These are phyloP conservation scores for Sclerotinia nivalis DNA, from an alignment of 2,329 filamentous ascomycete genomes.

Conservation along the genomic window DNA sequence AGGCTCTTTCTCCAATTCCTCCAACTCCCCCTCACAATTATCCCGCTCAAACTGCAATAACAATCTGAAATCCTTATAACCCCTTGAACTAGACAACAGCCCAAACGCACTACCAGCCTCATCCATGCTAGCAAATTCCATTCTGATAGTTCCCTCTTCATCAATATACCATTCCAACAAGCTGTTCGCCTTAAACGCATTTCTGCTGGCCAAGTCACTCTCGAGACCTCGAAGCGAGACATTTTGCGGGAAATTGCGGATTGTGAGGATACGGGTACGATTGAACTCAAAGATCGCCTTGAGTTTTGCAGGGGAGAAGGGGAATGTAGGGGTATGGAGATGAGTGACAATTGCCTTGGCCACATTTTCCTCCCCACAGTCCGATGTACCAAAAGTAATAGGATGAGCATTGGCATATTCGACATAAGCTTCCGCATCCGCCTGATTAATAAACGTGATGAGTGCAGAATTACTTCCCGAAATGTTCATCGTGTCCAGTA, in stretches of 20 bases:
- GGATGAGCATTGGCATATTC: conserved; percentile 27
- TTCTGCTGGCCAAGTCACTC: conserved; percentile 21
- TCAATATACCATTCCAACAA: conserved; percentile 34
- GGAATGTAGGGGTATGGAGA: conserved; percentile 35
- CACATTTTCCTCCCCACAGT: conserved; percentile 6
- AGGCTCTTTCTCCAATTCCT: conserved; percentile 28
- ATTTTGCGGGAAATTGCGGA: conserved; percentile 27
- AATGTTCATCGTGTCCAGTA: conserved; percentile 26
- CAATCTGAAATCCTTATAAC: conserved; percentile 27
- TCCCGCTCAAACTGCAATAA: conserved; percentile 30
- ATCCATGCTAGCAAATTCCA: conserved; percentile 34
- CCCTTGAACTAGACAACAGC: conserved; percentile 25
- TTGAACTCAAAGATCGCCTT: conserved; percentile 8
- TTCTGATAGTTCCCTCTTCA: conserved; percentile 26
- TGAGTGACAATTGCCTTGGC: conserved; percentile 26
- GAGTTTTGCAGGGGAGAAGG: conserved; percentile 8
- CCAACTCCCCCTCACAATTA: conserved; percentile 33
- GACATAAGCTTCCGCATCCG: conserved; percentile 33
- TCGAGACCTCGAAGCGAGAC: conserved; percentile 26
- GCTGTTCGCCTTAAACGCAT: conserved; percentile 19
- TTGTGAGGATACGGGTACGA: conserved; percentile 28
- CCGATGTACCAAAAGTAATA: conserved; percentile 23
- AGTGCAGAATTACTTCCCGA: conserved; percentile 29
- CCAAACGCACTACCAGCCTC: conserved; percentile 28
- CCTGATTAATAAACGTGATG: conserved; percentile 33